Conservation (phyloP, 1,284 basidiomycete genomes). For the Marasmius tenuissimus region DNA sequence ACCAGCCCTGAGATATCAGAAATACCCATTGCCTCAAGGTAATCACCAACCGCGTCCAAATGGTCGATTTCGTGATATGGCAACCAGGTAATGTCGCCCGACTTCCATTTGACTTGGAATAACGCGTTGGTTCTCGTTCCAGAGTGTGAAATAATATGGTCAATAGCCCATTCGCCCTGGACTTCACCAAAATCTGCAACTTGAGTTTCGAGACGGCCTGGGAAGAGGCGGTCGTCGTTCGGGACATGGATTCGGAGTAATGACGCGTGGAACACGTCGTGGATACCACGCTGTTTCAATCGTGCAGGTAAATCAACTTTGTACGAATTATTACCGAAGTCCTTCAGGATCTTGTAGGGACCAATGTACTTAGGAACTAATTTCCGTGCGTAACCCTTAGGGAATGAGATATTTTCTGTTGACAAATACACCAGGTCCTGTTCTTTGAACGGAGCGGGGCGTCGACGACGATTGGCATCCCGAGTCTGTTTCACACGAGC, state of each 20-base stretch:
- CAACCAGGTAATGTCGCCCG: conserved; percentile 25
- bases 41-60: conserved; percentile 13
- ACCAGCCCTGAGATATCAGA: neutral
- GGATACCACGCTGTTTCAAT: conserved; percentile 23
- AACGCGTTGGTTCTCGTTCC: conserved; percentile 15
- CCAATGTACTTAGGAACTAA: conserved; percentile 32
- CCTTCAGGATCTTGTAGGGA: conserved; percentile 25
- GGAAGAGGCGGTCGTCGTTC: conserved; percentile 28
- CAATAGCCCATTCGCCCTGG: conserved; percentile 20
- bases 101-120: conserved; percentile 24
- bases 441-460: conserved; percentile 16
- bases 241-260: conserved; percentile 24
- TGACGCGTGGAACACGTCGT: conserved; percentile 28
- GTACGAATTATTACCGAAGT: conserved; percentile 25
- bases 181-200: conserved; percentile 11
- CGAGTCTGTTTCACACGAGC: conserved; percentile 28
- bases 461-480: conserved; percentile 21
- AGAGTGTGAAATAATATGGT: conserved; percentile 17
- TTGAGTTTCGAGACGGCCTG: conserved; percentile 18
- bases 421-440: conserved; percentile 30
- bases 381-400: conserved; percentile 26
- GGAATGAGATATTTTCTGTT: conserved; percentile 27
- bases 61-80: conserved; percentile 13
- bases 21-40: conserved; percentile 15
- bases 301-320: conserved; percentile 22